Conservation (phyloP, 2,329 filamentous ascomycete species). For the Diaporthe sp. region DNA sequence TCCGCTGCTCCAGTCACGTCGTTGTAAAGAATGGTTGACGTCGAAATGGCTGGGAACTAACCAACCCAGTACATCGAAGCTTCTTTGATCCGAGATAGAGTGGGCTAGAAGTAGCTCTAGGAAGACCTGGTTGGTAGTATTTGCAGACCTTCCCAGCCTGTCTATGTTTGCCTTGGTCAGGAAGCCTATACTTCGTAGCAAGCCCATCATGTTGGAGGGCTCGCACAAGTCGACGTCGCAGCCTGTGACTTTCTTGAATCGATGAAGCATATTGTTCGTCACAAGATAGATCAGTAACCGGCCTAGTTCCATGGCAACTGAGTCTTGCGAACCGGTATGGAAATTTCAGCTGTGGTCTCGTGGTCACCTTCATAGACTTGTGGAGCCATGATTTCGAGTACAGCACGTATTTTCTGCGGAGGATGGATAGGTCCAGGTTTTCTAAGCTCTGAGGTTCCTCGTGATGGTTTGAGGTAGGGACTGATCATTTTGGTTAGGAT, state of each 20-base stretch:
- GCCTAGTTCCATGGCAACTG: not conserved
- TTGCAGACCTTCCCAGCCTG: not conserved
- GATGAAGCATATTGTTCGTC: not conserved
- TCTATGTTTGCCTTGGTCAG: not conserved
- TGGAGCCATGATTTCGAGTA: not conserved
- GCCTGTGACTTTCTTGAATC: fast-evolving
- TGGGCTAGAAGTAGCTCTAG: not conserved
- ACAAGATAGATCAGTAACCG: not conserved
- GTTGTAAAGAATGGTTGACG: not conserved
- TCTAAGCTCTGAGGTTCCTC: fast-evolving
- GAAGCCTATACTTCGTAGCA: not conserved
- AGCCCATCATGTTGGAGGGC: not conserved
- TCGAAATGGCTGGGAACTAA: not conserved
- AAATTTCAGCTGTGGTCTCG: not conserved
- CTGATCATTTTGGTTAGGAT: not conserved
- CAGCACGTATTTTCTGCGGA: not conserved
- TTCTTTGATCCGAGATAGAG: not conserved
- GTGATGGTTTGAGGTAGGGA: not conserved
- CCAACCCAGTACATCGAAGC: not conserved
- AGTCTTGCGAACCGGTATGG: not conserved
- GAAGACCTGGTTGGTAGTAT: not conserved
- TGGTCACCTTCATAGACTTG: constrained; percentile 14
- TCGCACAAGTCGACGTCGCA: fast-evolving
- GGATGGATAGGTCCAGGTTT: not conserved
- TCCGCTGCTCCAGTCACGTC: too few relatives aligned